Evolutionary conservation across 2,329 filamentous ascomycete species (phyloP).

Genomic region (Apiospora arundinis): DNA sequence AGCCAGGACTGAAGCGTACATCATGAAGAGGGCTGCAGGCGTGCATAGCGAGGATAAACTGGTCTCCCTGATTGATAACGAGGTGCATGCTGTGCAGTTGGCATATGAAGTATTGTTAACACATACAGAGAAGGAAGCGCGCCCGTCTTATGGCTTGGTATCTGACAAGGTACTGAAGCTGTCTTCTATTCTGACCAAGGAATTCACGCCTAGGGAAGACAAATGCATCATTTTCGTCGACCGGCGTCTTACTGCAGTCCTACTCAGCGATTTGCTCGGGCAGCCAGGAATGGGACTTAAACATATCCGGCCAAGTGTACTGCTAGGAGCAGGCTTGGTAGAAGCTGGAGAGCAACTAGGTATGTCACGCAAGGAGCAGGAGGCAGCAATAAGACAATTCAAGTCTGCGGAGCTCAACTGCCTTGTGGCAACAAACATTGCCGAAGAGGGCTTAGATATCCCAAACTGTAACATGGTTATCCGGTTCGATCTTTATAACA

Average conservation of each 20-base stretch:
- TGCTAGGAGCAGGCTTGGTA: slow-evolving; percentile 55
- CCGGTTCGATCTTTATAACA: slow-evolving; percentile 85
- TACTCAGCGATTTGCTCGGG: slow-evolving; percentile 73
- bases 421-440: slow-evolving; percentile 70
- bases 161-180: not conserved
- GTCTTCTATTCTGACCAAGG: slow-evolving; percentile 58
- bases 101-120: slow-evolving; percentile 52
- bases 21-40: slow-evolving; percentile 33
- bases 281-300: slow-evolving; percentile 60
- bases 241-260: slow-evolving; percentile 75
- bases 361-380: slow-evolving; percentile 75
- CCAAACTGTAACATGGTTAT: slow-evolving; percentile 72
- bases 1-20: slow-evolving; percentile 55
- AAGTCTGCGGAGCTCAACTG: slow-evolving; percentile 65
- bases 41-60: slow-evolving; percentile 34
- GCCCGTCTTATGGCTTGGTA: not conserved
- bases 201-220: slow-evolving; percentile 65
- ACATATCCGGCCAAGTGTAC: slow-evolving; percentile 59
- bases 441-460: slow-evolving; percentile 72
- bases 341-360: slow-evolving; percentile 53
- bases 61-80: slow-evolving; percentile 31
- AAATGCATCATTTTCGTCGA: slow-evolving; percentile 91
- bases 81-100: slow-evolving; percentile 55
- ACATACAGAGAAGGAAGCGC: not conserved
- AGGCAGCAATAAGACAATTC: slow-evolving; percentile 73